Percentiles rank a stretch among this genome's conserved stretches.
These are phyloP conservation scores for Lentinula edodes DNA, from an alignment of 768 basidiomycete genomes.

Conservation along the genomic window DNA sequence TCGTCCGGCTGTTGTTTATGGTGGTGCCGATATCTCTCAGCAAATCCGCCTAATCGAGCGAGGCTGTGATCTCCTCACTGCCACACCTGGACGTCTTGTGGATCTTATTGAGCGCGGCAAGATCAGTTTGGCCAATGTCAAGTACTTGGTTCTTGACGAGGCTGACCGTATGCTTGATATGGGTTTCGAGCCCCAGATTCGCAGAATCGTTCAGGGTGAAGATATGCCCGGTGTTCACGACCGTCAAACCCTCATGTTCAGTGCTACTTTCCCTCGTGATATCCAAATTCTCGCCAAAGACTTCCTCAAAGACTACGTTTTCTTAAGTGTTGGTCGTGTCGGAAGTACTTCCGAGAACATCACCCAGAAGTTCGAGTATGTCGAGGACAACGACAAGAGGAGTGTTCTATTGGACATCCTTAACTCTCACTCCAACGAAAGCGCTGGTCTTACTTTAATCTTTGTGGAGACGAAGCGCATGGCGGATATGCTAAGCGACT, in stretches of 20 bases:
- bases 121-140: conserved; percentile 94
- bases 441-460: conserved; percentile 79
- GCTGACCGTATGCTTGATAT: conserved; percentile 99
- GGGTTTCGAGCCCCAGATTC: conserved; percentile 99
- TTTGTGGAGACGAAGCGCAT: conserved; percentile 99
- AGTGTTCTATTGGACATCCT: conserved; percentile 94
- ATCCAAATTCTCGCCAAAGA: conserved; percentile 96
- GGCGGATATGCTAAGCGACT: conserved; percentile 98
- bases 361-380: conserved; percentile 97
- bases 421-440: conserved; percentile 56
- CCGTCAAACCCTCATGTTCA: conserved; percentile 99
- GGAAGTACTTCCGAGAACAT: conserved; percentile 99
- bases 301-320: conserved; percentile 98
- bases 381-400: conserved; percentile 95
- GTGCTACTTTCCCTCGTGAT: conserved; percentile 97
- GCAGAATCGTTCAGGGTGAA: conserved; percentile 94
- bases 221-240: conserved; percentile 94
- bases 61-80: conserved; percentile 94
- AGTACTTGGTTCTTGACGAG: conserved; percentile 97
- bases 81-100: conserved; percentile 96
- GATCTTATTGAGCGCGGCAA: conserved; percentile 97
- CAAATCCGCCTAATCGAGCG: conserved; percentile 93
- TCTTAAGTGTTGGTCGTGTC: conserved; percentile 97
- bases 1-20: conserved; percentile 97
- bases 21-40: conserved; percentile 95